phyloP scores from a whole-genome alignment of 176 grass and related monocot genomes.

The Cenchrus purpureus region DNA sequence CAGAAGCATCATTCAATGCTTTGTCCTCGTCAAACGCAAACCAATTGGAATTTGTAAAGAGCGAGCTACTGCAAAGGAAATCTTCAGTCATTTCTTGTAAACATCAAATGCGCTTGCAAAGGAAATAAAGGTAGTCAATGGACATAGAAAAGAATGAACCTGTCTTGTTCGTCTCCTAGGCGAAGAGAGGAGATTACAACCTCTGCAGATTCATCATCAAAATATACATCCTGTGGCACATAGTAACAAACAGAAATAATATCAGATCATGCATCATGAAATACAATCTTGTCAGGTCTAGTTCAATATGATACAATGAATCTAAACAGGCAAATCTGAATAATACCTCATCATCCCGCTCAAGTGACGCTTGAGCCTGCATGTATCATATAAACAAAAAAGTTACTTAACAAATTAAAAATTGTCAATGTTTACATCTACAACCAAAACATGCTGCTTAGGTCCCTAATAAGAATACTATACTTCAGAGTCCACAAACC shows the following conservation, averaged over 20 bases:
- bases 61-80: conserved; percentile 69
- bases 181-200: conserved; percentile 92
- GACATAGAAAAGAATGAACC: conserved; percentile 55
- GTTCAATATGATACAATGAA: conserved; percentile 28
- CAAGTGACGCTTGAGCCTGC: conserved; percentile 79
- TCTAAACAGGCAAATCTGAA: conserved; percentile 13
- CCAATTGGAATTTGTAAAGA: conserved; percentile 97
- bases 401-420: not conserved
- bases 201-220: conserved; percentile 98
- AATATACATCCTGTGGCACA: conserved; percentile 83
- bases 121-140: conserved; percentile 16
- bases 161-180: conserved; percentile 71
- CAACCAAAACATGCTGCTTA: conserved; percentile 4
- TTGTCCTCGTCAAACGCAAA: conserved; percentile 86
- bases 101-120: conserved; percentile 23
- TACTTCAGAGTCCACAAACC: not conserved
- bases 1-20: conserved; percentile 42
- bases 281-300: conserved; percentile 2
- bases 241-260: conserved; percentile 28
- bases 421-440: not conserved
- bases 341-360: conserved; percentile 91
- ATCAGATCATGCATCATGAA: not conserved
- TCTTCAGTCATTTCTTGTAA: conserved; percentile 24
- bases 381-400: conserved; percentile 45
- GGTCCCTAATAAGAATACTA: not conserved